A percentile compares a stretch with the other conserved stretches of the same genome.
Conservation (phyloP, 768 basidiomycete genomes). For the Auricularia sp. region DNA sequence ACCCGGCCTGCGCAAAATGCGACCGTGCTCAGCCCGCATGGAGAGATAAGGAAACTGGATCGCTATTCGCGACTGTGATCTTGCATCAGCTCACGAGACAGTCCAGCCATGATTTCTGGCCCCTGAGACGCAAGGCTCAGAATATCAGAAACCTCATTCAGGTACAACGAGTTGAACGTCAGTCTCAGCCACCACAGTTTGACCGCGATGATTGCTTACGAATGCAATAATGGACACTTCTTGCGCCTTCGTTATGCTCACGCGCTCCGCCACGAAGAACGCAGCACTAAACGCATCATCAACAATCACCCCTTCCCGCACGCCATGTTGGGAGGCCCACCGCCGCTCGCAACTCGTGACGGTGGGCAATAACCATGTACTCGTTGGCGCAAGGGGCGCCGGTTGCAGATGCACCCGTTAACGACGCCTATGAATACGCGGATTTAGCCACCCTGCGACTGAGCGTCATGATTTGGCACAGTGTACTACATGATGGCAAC, state of each 20-base stretch:
- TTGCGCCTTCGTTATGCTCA: conserved; percentile 9
- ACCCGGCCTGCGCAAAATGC: no score
- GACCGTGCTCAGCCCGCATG: no score
- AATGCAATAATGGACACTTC: neutral
- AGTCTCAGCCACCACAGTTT: neutral
- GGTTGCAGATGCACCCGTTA: conserved; percentile 18
- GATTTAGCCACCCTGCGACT: neutral
- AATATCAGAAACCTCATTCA: neutral
- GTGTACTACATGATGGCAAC: no score
- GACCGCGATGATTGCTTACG: neutral
- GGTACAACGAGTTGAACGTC: neutral
- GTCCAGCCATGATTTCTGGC: no score
- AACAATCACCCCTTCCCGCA: conserved; percentile 24
- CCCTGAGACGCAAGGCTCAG: neutral
- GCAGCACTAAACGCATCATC: conserved; percentile 18
- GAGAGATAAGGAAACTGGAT: no score
- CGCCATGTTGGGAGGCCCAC: conserved; percentile 19
- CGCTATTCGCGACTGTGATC: no score
- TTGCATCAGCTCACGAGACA: no score
- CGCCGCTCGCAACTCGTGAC: conserved; percentile 7
- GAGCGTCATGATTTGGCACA: no score
- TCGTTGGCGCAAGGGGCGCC: conserved; percentile 14
- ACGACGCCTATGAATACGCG: conserved; percentile 15
- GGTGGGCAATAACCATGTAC: conserved; percentile 15
- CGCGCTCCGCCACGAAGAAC: conserved; percentile 25